phyloP scores from a whole-genome alignment of 1,284 basidiomycete species.

The Inonotus hispidus region DNA sequence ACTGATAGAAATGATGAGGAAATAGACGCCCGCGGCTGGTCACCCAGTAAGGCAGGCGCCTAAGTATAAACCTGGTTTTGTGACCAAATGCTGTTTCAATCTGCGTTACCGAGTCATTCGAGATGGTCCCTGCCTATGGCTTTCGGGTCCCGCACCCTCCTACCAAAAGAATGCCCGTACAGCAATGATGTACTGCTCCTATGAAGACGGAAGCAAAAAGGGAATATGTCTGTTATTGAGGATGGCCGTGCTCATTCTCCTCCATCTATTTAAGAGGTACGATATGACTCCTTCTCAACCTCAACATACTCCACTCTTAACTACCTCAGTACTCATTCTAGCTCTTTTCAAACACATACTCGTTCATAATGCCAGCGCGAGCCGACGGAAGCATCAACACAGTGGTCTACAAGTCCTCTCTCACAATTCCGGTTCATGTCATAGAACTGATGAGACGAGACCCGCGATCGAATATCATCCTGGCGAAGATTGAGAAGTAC shows the following conservation, averaged over 20 bases:
- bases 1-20: not conserved
- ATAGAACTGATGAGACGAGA: constrained; percentile 6
- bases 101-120: constrained; percentile 5
- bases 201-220: not conserved
- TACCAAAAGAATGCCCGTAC: constrained; percentile 3
- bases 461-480: constrained; percentile 14
- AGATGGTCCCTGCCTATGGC: not conserved
- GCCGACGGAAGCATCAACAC: not conserved
- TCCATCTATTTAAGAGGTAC: not conserved
- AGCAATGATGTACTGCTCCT: not conserved
- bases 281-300: not conserved
- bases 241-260: not conserved
- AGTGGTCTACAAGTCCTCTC: not conserved
- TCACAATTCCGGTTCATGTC: constrained; percentile 1
- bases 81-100: constrained; percentile 5
- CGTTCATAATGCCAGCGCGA: constrained; percentile 10
- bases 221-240: not conserved
- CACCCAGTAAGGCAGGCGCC: not conserved
- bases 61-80: not conserved
- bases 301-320: not conserved
- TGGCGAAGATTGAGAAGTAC: constrained; percentile 13
- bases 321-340: not conserved
- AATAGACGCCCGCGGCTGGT: not conserved
- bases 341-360: not conserved
- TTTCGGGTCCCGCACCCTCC: not conserved